Evolutionary conservation across 176 grass and related monocot species (phyloP), one percentile per base, ranked within the genome.

Genomic region (Carex parvula): DNA sequence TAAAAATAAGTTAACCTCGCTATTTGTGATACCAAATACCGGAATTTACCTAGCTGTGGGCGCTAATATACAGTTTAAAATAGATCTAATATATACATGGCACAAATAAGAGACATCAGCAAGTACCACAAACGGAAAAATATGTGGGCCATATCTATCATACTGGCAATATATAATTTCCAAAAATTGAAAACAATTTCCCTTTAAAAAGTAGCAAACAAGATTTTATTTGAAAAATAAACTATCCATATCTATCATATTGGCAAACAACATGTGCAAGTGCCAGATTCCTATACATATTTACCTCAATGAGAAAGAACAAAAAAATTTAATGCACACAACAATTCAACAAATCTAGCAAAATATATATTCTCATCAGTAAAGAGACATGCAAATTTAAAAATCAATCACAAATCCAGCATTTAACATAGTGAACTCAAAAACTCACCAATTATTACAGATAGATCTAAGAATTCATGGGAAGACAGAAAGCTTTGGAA

Each of bases 291-390:
- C 79, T 41, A 14, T 42, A 82, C 18, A 82, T n/a, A 82, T 66
- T 33, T 48, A 3, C 61, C 60, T 46, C 42, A 52, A 46, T 82
- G 0, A 13, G 18, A 66, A 61, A 48, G 18, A 12, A 82, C 60
- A 50, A 82, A 3, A 26, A 63, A 63, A 65, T 64, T 66, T 29
- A 82, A 82, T 65, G 60, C 79, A 66, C 59, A 35, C 29, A 82
- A 12, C 60, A 46, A 1, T 16, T 60, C 22, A 80, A 62, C 17
- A 8, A 37, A 60, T 5, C 39, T 57, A 15, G 26, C 33, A 57
- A 60, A 62, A 52, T 62, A 80, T 35, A 80, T 61, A 33, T 42
- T 66, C n/a, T 16, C 17, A 26, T 54, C 4, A 54, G 11, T 75
- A 75, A 54, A 54, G 46, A 54, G 46, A 54, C 71, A 15, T 26